Percentiles rank a stretch among this genome's conserved stretches.
Evolutionary conservation across 306 rosid genomes (phyloP).

Genomic region (Castanea sativa): DNA sequence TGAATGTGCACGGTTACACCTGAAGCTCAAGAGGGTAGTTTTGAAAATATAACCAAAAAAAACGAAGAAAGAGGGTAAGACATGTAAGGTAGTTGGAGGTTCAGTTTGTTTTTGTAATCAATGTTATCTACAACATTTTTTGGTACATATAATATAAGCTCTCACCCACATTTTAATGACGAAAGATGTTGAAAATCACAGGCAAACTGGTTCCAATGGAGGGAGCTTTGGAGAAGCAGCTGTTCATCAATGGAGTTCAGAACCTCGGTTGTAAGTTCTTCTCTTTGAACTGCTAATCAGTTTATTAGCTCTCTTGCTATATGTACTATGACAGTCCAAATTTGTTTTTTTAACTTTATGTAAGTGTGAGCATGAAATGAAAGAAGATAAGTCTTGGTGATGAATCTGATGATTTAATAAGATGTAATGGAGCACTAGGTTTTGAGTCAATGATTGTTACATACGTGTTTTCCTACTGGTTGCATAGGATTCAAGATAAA

Average conservation of each 20-base stretch:
- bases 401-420: neutral
- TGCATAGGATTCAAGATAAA: neutral
- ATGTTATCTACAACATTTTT: conserved; percentile 18
- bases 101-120: conserved; percentile 6
- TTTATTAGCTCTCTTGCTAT: neutral
- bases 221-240: conserved; percentile 40
- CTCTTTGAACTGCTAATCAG: neutral
- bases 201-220: conserved; percentile 20
- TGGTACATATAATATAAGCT: neutral
- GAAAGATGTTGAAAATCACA: conserved; percentile 19
- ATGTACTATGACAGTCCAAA: neutral
- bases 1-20: no score
- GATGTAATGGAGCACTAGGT: neutral
- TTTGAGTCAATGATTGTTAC: neutral
- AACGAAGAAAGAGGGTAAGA: conserved; percentile 23
- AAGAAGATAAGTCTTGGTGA: no score
- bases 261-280: conserved; percentile 41
- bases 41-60: conserved; percentile 27
- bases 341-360: neutral
- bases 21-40: conserved; percentile 24
- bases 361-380: no score
- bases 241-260: conserved; percentile 39
- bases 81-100: neutral
- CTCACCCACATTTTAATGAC: neutral
- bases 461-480: neutral